Evolutionary conservation across 805 yeast genomes (phyloP).

Genomic region (Ogataea dorogensis): DNA sequence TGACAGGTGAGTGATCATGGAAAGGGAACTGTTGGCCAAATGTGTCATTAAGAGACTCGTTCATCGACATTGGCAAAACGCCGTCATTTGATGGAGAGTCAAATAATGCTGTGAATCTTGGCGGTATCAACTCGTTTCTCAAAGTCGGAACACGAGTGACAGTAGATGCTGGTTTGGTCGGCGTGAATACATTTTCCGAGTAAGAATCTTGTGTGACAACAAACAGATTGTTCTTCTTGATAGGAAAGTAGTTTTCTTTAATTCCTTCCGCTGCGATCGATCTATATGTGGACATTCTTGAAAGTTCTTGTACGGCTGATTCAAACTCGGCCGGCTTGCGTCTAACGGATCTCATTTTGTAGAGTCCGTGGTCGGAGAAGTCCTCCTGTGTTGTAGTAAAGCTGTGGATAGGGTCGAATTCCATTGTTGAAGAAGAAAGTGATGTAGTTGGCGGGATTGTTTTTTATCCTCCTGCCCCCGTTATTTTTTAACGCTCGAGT

Average conservation of each 20-base stretch:
- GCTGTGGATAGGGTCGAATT: slow-evolving; percentile 3
- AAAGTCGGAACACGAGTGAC: slow-evolving; percentile 14
- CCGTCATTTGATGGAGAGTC: neutral
- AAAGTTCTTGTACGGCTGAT: slow-evolving; percentile 1
- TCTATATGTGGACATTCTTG: slow-evolving; percentile 2
- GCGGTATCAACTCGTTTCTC: slow-evolving; percentile 5
- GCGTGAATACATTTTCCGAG: slow-evolving; percentile 11
- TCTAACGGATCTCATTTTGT: slow-evolving; percentile 4
- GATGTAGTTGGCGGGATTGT: neutral
- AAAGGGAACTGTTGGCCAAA: neutral
- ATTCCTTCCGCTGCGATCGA: slow-evolving; percentile 4
- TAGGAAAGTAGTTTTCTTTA: slow-evolving; percentile 10
- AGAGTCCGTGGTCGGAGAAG: slow-evolving; percentile 6
- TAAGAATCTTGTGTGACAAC: slow-evolving; percentile 10
- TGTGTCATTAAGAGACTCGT: too few relatives aligned
- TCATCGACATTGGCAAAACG: neutral
- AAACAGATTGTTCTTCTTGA: slow-evolving; percentile 11
- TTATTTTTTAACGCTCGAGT: slow-evolving; percentile 2
- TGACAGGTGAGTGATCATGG: neutral
- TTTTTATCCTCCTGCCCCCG: neutral
- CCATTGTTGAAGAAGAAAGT: slow-evolving; percentile 2
- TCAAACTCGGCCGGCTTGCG: slow-evolving; percentile 1
- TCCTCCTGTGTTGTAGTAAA: slow-evolving; percentile 3
- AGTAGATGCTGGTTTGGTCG: slow-evolving; percentile 11
- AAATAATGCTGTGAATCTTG: slow-evolving; percentile 1